Percentiles rank a stretch among this genome's conserved stretches.
These are phyloP conservation scores for Hypoxylon sp. DNA, from an alignment of 2,329 filamentous ascomycete genomes.

Conservation along the genomic window DNA sequence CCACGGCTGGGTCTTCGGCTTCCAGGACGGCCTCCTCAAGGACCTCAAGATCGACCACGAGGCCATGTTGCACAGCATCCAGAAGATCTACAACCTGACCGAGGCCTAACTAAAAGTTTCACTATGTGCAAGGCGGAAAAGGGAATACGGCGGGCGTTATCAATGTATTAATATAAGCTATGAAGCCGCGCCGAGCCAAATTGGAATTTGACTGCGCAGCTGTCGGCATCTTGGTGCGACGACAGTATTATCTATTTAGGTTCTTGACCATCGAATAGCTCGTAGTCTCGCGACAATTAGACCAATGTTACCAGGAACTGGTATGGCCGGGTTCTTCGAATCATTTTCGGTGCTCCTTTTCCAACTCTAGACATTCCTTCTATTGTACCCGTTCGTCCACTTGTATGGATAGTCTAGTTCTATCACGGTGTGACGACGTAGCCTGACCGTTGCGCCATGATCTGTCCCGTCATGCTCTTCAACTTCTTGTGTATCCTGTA, in stretches of 20 bases:
- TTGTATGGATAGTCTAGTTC: not conserved
- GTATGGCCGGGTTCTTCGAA: not conserved
- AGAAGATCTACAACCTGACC: constrained; percentile 70
- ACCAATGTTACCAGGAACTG: not conserved
- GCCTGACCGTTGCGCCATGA: not conserved
- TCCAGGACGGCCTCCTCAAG: constrained; percentile 71
- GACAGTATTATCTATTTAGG: no score
- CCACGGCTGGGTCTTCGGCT: constrained; percentile 77
- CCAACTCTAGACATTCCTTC: not conserved
- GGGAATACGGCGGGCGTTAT: not conserved
- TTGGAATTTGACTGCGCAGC: not conserved
- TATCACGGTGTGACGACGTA: not conserved
- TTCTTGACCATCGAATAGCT: constrained; percentile 8
- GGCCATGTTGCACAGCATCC: constrained; percentile 61
- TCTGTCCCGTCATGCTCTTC: not conserved
- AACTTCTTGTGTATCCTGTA: not conserved
- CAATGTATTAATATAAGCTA: not conserved
- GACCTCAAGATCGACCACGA: constrained; percentile 70
- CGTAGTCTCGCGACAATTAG: constrained; percentile 1
- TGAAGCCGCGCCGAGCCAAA: not conserved
- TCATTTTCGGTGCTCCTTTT: not conserved
- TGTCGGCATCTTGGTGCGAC: not conserved
- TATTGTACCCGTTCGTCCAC: not conserved
- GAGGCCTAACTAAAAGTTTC: constrained; percentile 20
- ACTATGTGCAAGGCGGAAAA: not conserved